Conservation (phyloP, 192 early-diverging fungal genomes). For the Backusella australiensis region DNA sequence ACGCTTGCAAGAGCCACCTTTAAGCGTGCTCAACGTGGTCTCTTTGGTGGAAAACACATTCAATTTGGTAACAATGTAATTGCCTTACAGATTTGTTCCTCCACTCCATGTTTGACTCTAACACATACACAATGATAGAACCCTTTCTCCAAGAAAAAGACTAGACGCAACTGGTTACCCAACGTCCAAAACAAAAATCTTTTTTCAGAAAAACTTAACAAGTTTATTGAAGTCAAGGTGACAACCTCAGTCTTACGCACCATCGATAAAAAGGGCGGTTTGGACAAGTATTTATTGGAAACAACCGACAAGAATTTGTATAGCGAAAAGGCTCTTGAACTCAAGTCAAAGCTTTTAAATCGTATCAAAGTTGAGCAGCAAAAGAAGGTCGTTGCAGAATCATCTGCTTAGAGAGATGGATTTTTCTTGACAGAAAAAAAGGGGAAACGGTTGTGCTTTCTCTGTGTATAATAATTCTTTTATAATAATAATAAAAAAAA, state of each 20-base stretch:
- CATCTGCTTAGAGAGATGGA: not conserved
- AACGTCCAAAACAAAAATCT: conserved; percentile 69
- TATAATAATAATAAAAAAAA: no score
- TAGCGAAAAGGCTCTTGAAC: conserved; percentile 51
- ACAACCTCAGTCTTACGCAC: conserved; percentile 70
- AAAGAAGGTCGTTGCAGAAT: not conserved
- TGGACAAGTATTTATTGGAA: conserved; percentile 71
- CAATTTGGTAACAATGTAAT: conserved; percentile 59
- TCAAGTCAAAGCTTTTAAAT: conserved; percentile 42
- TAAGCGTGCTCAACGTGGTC: conserved; percentile 56
- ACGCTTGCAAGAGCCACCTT: conserved; percentile 49
- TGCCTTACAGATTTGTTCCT: not conserved
- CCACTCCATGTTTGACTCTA: not conserved
- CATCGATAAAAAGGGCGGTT: conserved; percentile 81
- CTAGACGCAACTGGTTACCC: conserved; percentile 74
- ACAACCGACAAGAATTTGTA: conserved; percentile 67
- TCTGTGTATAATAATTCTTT: not conserved
- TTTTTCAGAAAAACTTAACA: conserved; percentile 61
- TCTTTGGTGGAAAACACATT: conserved; percentile 59
- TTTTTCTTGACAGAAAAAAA: not conserved
- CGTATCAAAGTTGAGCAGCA: not conserved
- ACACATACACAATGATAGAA: conserved; percentile 18
- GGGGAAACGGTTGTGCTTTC: not conserved
- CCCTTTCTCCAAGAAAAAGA: conserved; percentile 67
- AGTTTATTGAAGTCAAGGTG: conserved; percentile 56